Base-by-base conservation (phyloP, 352 stramenopile species). In the Phytophthora lateralis region DNA sequence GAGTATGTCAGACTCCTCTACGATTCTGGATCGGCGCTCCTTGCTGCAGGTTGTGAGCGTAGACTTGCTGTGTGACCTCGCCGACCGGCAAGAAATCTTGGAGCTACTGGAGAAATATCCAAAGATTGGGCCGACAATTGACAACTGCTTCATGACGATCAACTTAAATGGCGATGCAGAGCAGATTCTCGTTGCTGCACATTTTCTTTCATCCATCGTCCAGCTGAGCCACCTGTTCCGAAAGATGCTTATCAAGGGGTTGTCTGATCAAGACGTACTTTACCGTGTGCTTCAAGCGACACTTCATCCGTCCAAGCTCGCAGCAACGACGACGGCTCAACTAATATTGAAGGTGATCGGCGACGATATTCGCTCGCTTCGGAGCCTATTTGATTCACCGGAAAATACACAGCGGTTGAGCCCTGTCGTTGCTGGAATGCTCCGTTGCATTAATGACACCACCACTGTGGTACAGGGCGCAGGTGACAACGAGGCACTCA, bases 1-100 rank as follows among this genome's bases (percentile, higher is more conserved):
- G 32, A 61, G 29, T 11, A 67, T 66, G 32, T 69, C 55, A 20
- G 69, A 47, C 12, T 74, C 63, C 11, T 62, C 59, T 6, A 75
- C 78, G n/a, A 69, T 85, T 45, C 55, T 87, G 0, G 55, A 69
- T 46, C 56, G 60, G 21, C 60, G 62, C 15, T 67, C 67, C 2
- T 49, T 91, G 37, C 65, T 90, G 3, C 80, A 92, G 46, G 61
- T 75, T 30, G 73, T 82, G 15, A 82, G 82, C 46, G 65, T 91
- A 20, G 82, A 95, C 46, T 63, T 95, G 41, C 29, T 95, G 0
- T 89, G 76, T 49, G 80, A 91, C 45, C 68, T 93, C 39, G 71
- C 78, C 10, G 70, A 82, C 3, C 78, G 80, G 7, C 62, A 76
- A 27, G 78, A 89, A 46, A 83, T 91, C 24, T 60, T 90, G 8